Evolutionary conservation across 768 basidiomycete genomes (phyloP), one percentile per base, ranked within the genome.

Genomic region (Lanmaoa rubissima): DNA sequence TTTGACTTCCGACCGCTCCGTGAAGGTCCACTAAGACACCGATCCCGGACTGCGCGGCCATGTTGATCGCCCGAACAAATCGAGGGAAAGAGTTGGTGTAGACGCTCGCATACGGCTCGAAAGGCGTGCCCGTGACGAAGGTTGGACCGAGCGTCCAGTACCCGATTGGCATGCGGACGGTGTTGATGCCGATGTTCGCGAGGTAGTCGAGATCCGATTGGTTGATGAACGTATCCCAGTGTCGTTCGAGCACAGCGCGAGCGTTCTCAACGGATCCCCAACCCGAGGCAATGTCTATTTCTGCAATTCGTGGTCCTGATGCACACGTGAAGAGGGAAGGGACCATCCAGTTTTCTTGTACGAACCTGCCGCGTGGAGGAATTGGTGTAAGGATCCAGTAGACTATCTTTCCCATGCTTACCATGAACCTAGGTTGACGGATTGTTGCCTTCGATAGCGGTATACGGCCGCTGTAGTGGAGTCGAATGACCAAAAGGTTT

Each of bases 221-320:
- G 8, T 72, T 78, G 57, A 92, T 81, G 79, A 85, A 92, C 1
- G 73, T 78, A 67, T 90, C 85, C 88, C 89, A 92, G 70, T 92
- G 90, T 10, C 73, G 68, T 66, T 91, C 86, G 26, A 92, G 28
- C 81, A 81, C 70, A 3, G 78, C 72, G 10, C 77, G 78, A 44
- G 85, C 81, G 58, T 64, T 65, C 2, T 69, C 62, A 9, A 48
- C 12, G 12, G 65, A 66, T 11, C 61, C 58, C 65, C 65, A 88
- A 3, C 87, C 87, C 17, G 72, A 77, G 6, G 88, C 86, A 40
- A 90, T 80, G 65, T 89, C 87, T 36, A 85, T 67, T 65, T 90
- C 88, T 2, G 86, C 79, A 2, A 72, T 63, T 62, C 76, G 74
- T 14, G 74, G 61, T 4, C 78, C 85, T 21, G 75, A 65, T 4